Evolutionary conservation across 257 asterid genomes (phyloP).

Genomic region (Solanum pinnatisectum): DNA sequence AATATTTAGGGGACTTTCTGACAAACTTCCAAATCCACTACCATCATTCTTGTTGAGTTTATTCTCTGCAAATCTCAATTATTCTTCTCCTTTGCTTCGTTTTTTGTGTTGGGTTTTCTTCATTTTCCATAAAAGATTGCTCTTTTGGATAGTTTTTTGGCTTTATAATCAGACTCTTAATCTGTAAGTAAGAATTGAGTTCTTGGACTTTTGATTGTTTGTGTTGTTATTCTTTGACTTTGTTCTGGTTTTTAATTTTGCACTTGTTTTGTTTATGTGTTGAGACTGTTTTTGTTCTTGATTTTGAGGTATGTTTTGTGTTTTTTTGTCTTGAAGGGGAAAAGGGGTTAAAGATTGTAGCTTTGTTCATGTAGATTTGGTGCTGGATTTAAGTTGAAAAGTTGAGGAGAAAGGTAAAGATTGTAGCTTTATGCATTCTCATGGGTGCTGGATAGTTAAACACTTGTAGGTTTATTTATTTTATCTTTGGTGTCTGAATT

Average conservation of each 20-base stretch:
- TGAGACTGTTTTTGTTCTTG: neutral
- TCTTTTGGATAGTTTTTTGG: neutral
- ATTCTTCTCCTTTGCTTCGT: constrained; percentile 19
- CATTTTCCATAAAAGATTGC: constrained; percentile 2
- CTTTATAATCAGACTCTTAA: neutral
- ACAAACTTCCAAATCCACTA: constrained; percentile 36
- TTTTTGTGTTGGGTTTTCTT: constrained; percentile 20
- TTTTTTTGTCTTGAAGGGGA: neutral
- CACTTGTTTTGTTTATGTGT: neutral
- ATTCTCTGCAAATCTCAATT: constrained; percentile 26
- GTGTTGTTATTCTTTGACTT: constrained; percentile 12
- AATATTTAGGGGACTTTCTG: constrained; percentile 14
- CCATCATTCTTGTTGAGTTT: constrained; percentile 11
- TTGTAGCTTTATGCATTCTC: neutral
- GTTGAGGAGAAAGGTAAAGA: neutral
- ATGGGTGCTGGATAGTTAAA: neutral
- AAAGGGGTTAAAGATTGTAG: constrained; percentile 9
- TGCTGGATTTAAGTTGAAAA: constrained; percentile 2
- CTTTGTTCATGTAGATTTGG: constrained; percentile 19
- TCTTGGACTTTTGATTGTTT: neutral
- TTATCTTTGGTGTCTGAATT: constrained; percentile 17
- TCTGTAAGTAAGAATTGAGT: neutral
- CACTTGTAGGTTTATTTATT: constrained; percentile 24
- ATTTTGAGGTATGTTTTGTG: neutral
- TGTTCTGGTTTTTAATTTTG: constrained; percentile 8